Conservation (phyloP, 2,329 filamentous ascomycete species). For the Conoideocrella luteorostrata region DNA sequence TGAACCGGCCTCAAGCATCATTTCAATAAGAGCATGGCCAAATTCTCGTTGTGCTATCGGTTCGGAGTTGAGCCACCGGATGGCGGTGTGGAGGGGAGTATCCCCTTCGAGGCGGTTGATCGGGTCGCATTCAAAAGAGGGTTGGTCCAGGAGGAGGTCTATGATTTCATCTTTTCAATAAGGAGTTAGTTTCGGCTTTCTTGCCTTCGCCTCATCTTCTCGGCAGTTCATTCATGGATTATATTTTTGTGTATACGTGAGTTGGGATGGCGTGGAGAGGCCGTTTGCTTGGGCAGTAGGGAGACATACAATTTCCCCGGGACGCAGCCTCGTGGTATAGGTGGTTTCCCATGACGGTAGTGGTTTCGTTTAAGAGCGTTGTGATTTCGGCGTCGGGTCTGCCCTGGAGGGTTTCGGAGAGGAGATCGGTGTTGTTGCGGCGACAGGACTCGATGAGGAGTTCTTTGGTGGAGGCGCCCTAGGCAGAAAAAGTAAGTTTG, state of each 20-base stretch:
- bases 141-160: constrained; percentile 75
- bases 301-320: constrained; percentile 75
- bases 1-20: constrained; percentile 75
- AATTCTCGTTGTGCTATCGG: constrained; percentile 56
- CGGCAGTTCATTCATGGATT: neutral
- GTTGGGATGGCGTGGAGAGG: neutral
- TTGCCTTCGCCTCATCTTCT: too few relatives aligned
- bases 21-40: constrained; percentile 62
- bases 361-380: constrained; percentile 75
- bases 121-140: constrained; percentile 79
- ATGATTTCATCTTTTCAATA: constrained; percentile 71
- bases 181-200: too few relatives aligned
- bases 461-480: constrained; percentile 83
- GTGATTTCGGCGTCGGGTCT: constrained; percentile 61
- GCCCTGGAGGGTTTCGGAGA: constrained; percentile 64
- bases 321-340: constrained; percentile 84
- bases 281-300: neutral
- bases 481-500: neutral
- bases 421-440: constrained; percentile 82
- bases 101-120: constrained; percentile 64
- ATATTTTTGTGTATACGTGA: neutral
- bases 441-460: constrained; percentile 88
- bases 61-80: constrained; percentile 69
- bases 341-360: constrained; percentile 80
- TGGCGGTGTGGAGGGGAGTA: constrained; percentile 72